Percentiles rank a stretch among this genome's conserved stretches.
Evolutionary conservation across 208 protist species (phyloP).

Genomic region (Tritrichomonas foetus): DNA sequence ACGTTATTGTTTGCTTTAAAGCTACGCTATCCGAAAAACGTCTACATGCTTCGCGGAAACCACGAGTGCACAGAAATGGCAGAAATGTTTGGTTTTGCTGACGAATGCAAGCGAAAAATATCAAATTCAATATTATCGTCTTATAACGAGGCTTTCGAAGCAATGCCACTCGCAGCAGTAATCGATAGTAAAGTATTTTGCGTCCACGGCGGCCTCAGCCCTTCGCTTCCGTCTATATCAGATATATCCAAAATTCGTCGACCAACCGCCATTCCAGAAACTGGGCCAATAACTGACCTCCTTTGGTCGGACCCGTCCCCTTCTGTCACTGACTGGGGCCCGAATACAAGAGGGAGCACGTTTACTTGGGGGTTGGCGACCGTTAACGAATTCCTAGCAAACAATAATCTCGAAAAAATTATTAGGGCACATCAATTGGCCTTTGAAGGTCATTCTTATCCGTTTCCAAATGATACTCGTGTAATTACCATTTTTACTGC

Average conservation of each 20-base stretch:
- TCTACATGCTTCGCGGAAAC: slow-evolving; percentile 97
- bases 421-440: slow-evolving; percentile 92
- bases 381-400: slow-evolving; percentile 90
- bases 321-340: slow-evolving; percentile 82
- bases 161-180: slow-evolving; percentile 91
- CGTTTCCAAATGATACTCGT: background rate
- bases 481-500: slow-evolving; percentile 98
- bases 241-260: slow-evolving; percentile 86
- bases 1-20: slow-evolving; percentile 87
- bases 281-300: slow-evolving; percentile 93
- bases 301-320: slow-evolving; percentile 96
- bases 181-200: slow-evolving; percentile 99
- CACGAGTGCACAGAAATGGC: slow-evolving; percentile 95
- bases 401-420: slow-evolving; percentile 96
- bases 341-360: slow-evolving; percentile 94
- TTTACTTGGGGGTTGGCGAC: slow-evolving; percentile 94
- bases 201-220: slow-evolving; percentile 68
- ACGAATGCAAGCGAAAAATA: slow-evolving; percentile 77
- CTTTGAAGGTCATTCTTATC: background rate
- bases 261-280: slow-evolving; percentile 96
- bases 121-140: slow-evolving; percentile 96
- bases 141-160: slow-evolving; percentile 98
- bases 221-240: slow-evolving; percentile 56
- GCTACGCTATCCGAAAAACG: slow-evolving; percentile 80
- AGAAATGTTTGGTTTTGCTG: slow-evolving; percentile 81